phyloP scores from a whole-genome alignment of 129 eudicot genomes.

The Escallonia rubra region DNA sequence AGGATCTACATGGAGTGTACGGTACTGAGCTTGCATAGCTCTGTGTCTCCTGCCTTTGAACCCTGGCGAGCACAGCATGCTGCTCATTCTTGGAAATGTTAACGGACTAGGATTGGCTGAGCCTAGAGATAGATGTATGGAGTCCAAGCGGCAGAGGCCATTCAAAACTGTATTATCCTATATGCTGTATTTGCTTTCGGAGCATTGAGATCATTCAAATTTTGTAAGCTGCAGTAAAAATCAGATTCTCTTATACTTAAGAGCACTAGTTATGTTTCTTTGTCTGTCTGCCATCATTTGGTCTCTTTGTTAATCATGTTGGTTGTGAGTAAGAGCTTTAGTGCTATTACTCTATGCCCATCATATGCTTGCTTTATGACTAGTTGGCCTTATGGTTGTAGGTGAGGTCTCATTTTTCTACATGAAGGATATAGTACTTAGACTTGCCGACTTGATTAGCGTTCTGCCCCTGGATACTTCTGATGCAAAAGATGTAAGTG shows the following conservation, averaged over 20 bases:
- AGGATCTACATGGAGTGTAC: no score
- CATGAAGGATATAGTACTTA: constrained; percentile 54
- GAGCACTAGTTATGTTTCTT: background rate
- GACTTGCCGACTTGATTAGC: constrained; percentile 54
- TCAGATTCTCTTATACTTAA: background rate
- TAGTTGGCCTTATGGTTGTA: constrained; percentile 13
- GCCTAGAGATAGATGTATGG: no score
- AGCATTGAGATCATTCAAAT: no score
- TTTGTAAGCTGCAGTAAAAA: no score
- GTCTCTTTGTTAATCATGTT: background rate
- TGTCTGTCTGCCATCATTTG: background rate
- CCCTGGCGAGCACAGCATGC: no score
- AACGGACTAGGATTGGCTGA: no score
- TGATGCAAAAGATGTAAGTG: constrained; percentile 53
- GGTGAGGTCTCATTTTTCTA: constrained; percentile 53
- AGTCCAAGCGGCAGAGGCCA: no score
- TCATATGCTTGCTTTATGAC: background rate
- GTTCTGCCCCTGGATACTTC: constrained; percentile 29
- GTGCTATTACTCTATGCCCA: background rate
- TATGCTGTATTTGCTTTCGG: no score
- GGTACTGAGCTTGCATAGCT: no score
- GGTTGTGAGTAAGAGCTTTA: background rate
- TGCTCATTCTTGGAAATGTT: no score
- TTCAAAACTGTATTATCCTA: no score
- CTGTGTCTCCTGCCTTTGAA: no score